Conservation (phyloP, 495 filamentous ascomycete species). For the Daldinia childiae region DNA sequence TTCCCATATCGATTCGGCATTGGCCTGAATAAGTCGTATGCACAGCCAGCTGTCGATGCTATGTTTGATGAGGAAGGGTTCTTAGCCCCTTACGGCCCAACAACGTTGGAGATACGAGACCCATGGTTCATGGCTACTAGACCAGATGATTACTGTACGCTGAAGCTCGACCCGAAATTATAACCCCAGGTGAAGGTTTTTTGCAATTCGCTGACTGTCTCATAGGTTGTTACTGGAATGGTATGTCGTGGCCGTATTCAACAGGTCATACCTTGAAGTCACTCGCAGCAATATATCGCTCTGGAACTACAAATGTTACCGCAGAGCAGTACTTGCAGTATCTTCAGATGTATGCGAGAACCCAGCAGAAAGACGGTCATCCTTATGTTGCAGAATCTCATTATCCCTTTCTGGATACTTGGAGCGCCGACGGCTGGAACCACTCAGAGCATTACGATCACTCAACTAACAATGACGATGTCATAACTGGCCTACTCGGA, state of each 20-base stretch:
- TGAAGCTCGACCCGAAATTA: background rate
- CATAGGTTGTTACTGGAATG: conserved; percentile 55
- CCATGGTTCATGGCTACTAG: conserved; percentile 53
- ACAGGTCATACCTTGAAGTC: conserved; percentile 52
- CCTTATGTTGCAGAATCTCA: conserved; percentile 60
- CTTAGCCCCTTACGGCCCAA: conserved; percentile 54
- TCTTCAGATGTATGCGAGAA: conserved; percentile 52
- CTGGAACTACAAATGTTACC: conserved; percentile 43
- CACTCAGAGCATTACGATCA: conserved; percentile 60
- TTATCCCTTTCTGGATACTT: conserved; percentile 51
- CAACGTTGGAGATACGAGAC: conserved; percentile 55
- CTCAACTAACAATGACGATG: conserved; percentile 58
- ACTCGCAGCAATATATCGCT: conserved; percentile 50
- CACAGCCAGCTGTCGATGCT: conserved; percentile 47
- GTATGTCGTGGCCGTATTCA: conserved; percentile 59
- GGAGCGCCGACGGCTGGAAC: conserved; percentile 53
- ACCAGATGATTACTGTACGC: conserved; percentile 51
- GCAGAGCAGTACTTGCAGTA: conserved; percentile 51
- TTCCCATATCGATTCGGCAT: conserved; percentile 57
- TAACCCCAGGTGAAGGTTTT: background rate
- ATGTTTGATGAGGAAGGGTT: conserved; percentile 53
- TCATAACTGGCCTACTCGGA: conserved; percentile 58
- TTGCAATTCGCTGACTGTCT: conserved; percentile 8
- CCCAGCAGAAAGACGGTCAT: conserved; percentile 55
- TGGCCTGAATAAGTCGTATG: conserved; percentile 46